Conservation (phyloP, 2,329 filamentous ascomycete species). For the Xylariaceae sp. region DNA sequence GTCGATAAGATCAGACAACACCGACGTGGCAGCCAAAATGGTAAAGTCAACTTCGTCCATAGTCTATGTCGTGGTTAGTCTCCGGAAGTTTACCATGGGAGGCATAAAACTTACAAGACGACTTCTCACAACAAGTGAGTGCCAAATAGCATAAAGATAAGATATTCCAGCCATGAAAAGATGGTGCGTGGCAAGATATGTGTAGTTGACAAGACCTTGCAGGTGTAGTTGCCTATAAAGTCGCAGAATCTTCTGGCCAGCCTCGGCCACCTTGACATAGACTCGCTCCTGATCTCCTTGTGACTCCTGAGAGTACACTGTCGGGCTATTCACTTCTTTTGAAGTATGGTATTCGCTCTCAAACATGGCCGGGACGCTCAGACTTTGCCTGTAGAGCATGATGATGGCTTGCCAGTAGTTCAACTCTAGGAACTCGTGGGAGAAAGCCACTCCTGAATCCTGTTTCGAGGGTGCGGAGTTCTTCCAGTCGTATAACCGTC, state of each 20-base stretch:
- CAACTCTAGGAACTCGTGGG: slow-evolving; percentile 82
- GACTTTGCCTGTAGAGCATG: slow-evolving; percentile 88
- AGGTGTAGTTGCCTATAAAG: slow-evolving; percentile 87
- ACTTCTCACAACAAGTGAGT: slow-evolving; percentile 82
- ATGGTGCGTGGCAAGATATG: slow-evolving; percentile 91
- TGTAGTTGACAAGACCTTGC: slow-evolving; percentile 88
- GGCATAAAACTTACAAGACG: slow-evolving; percentile 66
- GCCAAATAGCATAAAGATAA: slow-evolving; percentile 96
- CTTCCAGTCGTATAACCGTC: slow-evolving; percentile 81
- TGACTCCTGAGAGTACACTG: slow-evolving; percentile 59
- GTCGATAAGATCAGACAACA: slow-evolving; percentile 85
- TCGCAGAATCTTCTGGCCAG: slow-evolving; percentile 86
- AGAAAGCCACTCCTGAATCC: slow-evolving; percentile 85
- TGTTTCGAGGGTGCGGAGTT: slow-evolving; percentile 70
- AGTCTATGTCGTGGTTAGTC: slow-evolving; percentile 47
- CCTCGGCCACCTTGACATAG: slow-evolving; percentile 91
- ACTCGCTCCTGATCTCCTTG: slow-evolving; percentile 84
- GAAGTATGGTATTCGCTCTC: slow-evolving; percentile 71
- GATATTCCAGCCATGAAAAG: slow-evolving; percentile 97
- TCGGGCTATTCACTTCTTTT: slow-evolving; percentile 60
- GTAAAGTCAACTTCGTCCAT: slow-evolving; percentile 98
- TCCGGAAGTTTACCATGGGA: slow-evolving; percentile 7
- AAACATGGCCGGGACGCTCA: slow-evolving; percentile 80
- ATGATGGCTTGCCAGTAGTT: slow-evolving; percentile 99
- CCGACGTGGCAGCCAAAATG: slow-evolving; percentile 86